Evolutionary conservation across 202 grass and related monocot genomes (phyloP).

Genomic region (Setaria italica): DNA sequence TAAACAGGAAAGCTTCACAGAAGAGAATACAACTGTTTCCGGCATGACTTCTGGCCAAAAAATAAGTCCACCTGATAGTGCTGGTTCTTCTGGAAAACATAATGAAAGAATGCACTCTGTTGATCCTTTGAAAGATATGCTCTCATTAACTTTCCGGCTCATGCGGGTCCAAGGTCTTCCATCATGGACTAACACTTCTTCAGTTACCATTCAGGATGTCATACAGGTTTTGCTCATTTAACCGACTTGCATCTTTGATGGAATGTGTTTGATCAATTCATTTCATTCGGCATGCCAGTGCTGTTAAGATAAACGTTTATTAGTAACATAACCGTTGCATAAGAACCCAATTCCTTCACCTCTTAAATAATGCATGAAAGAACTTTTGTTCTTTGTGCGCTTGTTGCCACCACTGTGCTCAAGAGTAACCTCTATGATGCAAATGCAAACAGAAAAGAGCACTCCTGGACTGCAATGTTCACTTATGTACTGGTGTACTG

Average conservation of each 20-base stretch:
- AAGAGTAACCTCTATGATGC: background rate
- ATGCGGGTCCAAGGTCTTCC: slow-evolving; percentile 85
- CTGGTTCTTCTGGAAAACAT: slow-evolving; percentile 51
- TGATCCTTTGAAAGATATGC: slow-evolving; percentile 48
- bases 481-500: no score
- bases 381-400: background rate
- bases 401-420: background rate
- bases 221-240: slow-evolving; percentile 67
- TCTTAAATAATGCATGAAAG: background rate
- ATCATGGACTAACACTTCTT: slow-evolving; percentile 73
- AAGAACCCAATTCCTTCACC: background rate
- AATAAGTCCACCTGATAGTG: slow-evolving; percentile 32
- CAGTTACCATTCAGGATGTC: slow-evolving; percentile 81
- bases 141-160: slow-evolving; percentile 66
- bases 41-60: slow-evolving; percentile 29
- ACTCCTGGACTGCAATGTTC: background rate
- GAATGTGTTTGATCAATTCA: no score
- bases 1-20: slow-evolving; percentile 51
- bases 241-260: no score
- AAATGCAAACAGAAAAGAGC: background rate
- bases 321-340: slow-evolving; percentile 8
- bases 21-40: slow-evolving; percentile 33
- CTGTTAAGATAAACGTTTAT: background rate
- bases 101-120: slow-evolving; percentile 47
- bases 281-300: no score